Evolutionary conservation across 352 stramenopile species (phyloP).

Genomic region (Globisporangium alternatum): DNA sequence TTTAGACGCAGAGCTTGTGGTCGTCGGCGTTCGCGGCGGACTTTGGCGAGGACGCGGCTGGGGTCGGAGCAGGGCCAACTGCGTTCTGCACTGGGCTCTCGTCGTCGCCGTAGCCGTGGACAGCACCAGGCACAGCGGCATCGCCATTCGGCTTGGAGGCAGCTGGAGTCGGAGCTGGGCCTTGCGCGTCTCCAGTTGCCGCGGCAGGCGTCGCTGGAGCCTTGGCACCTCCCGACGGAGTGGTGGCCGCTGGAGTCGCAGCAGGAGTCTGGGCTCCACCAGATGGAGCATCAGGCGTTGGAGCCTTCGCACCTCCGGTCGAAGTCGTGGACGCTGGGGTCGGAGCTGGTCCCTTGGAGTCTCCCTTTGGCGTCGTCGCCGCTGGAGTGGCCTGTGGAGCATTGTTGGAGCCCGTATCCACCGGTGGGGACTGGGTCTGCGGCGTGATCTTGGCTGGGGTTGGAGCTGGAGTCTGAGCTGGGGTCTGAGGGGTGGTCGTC

Average conservation of each 20-base stretch:
- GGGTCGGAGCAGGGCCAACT: slow-evolving; percentile 9
- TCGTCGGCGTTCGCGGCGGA: slow-evolving; percentile 6
- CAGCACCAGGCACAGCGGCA: slow-evolving; percentile 9
- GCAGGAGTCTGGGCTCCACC: not conserved
- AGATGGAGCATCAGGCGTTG: not conserved
- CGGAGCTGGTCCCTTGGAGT: not conserved
- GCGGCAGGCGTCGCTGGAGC: not conserved
- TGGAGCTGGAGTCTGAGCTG: not conserved
- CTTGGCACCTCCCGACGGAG: not conserved
- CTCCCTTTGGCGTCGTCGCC: not conserved
- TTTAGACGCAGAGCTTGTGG: slow-evolving; percentile 18
- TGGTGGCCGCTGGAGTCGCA: slow-evolving; percentile 2
- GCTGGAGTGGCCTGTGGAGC: slow-evolving; percentile 6
- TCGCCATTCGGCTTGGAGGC: slow-evolving; percentile 10
- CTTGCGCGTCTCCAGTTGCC: not conserved
- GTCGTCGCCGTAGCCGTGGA: slow-evolving; percentile 12
- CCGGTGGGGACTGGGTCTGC: not conserved
- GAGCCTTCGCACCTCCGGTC: not conserved
- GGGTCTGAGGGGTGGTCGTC: not conserved
- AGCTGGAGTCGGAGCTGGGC: not conserved
- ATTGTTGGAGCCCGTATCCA: slow-evolving; percentile 1
- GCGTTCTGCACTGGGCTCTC: slow-evolving; percentile 10
- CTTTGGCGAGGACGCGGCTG: slow-evolving; percentile 12
- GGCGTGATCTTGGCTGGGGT: slow-evolving; percentile 2
- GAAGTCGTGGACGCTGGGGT: slow-evolving; percentile 1